These are phyloP conservation scores for Aureobasidium uvarum DNA, from an alignment of 2,329 filamentous ascomycete genomes.

Conservation along the genomic window DNA sequence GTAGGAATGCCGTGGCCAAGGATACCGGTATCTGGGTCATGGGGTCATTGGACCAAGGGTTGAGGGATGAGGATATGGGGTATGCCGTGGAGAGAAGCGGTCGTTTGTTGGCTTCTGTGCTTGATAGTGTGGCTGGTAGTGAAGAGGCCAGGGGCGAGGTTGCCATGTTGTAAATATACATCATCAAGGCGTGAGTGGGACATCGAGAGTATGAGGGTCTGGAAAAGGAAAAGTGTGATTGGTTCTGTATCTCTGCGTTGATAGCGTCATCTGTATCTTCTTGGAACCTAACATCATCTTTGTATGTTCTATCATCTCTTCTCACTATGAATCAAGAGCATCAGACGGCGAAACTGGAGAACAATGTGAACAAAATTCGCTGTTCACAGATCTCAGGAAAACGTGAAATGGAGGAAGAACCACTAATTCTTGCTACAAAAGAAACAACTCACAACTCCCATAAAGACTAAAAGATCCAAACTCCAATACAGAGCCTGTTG, in stretches of 20 bases:
- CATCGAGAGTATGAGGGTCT: not conserved
- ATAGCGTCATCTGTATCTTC: not conserved
- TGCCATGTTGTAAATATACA: constrained; percentile 30
- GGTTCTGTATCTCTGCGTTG: not conserved
- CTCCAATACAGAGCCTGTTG: not conserved
- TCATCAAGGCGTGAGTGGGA: not conserved
- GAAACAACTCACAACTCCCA: not conserved
- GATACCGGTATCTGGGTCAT: constrained; percentile 32
- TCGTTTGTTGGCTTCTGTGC: constrained; percentile 29
- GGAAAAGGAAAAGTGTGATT: not conserved
- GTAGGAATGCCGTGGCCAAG: not conserved
- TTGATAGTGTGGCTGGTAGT: constrained; percentile 22
- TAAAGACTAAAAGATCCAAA: not conserved
- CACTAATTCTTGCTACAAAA: not conserved
- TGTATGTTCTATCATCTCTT: too few species aligned
- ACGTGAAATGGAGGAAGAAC: not conserved
- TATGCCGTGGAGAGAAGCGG: constrained; percentile 31
- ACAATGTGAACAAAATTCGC: too few species aligned
- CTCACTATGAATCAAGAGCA: too few species aligned
- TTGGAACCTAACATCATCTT: too few species aligned
- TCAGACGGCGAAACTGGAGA: too few species aligned
- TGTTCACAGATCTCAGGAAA: too few species aligned
- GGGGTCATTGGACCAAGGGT: constrained; percentile 30
- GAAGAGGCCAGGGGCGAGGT: constrained; percentile 27
- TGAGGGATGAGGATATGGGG: constrained; percentile 31